Evolutionary conservation across 176 grass and related monocot genomes (phyloP).

Genomic region (Oryza brachyantha): DNA sequence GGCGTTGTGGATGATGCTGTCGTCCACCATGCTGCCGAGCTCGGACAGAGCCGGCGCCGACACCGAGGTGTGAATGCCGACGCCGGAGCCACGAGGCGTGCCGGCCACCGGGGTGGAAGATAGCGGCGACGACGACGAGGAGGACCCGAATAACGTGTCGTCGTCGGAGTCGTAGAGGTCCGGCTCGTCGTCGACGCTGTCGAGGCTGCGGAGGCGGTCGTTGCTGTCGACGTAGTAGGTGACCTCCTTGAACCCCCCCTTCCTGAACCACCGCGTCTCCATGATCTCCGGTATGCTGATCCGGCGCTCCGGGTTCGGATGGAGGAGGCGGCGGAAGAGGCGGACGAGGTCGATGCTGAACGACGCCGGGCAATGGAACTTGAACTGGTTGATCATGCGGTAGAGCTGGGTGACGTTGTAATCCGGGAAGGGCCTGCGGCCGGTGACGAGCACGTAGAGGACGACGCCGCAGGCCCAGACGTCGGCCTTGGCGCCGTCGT

Average conservation of each 20-base stretch:
- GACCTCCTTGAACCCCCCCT: slow-evolving; percentile 46
- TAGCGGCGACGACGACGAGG: slow-evolving; percentile 5
- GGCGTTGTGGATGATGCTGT: not conserved
- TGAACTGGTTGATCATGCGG: slow-evolving; percentile 32
- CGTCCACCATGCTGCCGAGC: not conserved
- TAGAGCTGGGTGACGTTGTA: slow-evolving; percentile 24
- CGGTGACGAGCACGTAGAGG: slow-evolving; percentile 48
- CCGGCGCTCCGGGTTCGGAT: slow-evolving; percentile 27
- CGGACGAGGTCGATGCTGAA: slow-evolving; percentile 33
- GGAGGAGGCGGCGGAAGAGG: slow-evolving; percentile 39
- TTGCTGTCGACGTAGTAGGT: slow-evolving; percentile 59
- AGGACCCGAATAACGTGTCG: slow-evolving; percentile 5
- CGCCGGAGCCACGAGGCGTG: not conserved
- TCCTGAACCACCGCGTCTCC: slow-evolving; percentile 55
- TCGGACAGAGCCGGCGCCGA: slow-evolving; percentile 44
- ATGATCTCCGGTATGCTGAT: slow-evolving; percentile 51
- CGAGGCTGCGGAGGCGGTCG: slow-evolving; percentile 31
- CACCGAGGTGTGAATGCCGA: slow-evolving; percentile 31
- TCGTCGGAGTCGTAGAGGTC: not conserved
- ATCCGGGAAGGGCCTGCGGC: slow-evolving; percentile 44
- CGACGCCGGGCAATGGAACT: slow-evolving; percentile 43
- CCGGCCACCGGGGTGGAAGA: not conserved
- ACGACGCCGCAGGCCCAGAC: slow-evolving; percentile 66
- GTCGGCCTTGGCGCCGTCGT: slow-evolving; percentile 51
- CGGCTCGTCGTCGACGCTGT: slow-evolving; percentile 18